A percentile compares a stretch with the other conserved stretches of the same genome.
Evolutionary conservation across 441 rosid genomes (phyloP).

Genomic region (Omphalea diandra): DNA sequence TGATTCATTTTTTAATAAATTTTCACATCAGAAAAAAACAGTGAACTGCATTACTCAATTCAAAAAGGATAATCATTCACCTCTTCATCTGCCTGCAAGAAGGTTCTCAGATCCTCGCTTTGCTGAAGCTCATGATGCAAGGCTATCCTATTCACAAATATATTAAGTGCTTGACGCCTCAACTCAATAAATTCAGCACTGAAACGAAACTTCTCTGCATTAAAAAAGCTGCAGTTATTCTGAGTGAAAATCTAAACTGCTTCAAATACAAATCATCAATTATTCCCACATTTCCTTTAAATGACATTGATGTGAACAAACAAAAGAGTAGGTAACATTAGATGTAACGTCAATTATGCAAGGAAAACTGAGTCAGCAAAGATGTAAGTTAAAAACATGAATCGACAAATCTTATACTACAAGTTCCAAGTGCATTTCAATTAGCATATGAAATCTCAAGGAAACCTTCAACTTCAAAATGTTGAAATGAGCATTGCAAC

Average conservation of each 20-base stretch:
- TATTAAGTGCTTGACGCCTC: constrained; percentile 90
- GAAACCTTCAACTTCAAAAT: neutral
- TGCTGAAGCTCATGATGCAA: constrained; percentile 82
- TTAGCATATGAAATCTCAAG: neutral
- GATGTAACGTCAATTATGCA: neutral
- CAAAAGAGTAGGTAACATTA: neutral
- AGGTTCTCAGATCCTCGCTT: constrained; percentile 94
- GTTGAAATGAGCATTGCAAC: neutral
- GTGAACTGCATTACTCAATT: neutral
- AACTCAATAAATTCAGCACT: constrained; percentile 98
- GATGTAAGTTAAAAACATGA: neutral
- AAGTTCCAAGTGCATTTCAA: neutral
- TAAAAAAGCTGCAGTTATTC: neutral
- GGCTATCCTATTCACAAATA: constrained; percentile 92
- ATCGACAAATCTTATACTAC: neutral
- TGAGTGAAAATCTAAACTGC: neutral
- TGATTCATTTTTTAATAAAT: neutral
- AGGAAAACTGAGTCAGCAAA: neutral
- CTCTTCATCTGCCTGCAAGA: constrained; percentile 99
- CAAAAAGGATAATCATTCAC: constrained; percentile 32
- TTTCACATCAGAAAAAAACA: constrained; percentile 1
- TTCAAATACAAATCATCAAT: neutral
- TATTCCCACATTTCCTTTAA: neutral
- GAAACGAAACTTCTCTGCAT: constrained; percentile 94
- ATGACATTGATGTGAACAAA: neutral